Evolutionary conservation across 1,139 yeast species (phyloP).

Genomic region (Suhomyces wounanorum): DNA sequence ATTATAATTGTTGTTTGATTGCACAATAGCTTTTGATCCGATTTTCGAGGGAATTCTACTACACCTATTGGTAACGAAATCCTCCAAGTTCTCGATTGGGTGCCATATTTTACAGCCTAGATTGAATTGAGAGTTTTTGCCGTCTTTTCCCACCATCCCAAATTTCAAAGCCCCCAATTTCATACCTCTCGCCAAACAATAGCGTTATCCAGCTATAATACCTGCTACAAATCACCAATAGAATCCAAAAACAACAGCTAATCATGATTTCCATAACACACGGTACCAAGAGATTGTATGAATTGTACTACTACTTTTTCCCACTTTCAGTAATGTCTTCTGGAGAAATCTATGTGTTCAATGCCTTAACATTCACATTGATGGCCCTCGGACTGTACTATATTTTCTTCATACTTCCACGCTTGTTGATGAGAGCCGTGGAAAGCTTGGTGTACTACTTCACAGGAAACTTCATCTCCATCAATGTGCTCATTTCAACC

Average conservation of each 20-base stretch:
- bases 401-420: slow-evolving; percentile 19
- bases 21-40: no score
- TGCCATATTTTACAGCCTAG: no score
- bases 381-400: slow-evolving; percentile 22
- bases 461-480: slow-evolving; percentile 17
- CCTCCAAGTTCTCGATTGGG: no score
- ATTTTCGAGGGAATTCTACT: background rate
- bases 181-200: background rate
- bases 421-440: slow-evolving; percentile 15
- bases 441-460: slow-evolving; percentile 22
- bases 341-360: slow-evolving; percentile 26
- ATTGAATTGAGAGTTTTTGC: background rate
- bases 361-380: slow-evolving; percentile 20
- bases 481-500: slow-evolving; percentile 14
- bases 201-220: no score
- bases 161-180: background rate
- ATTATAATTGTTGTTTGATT: background rate
- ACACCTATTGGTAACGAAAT: background rate
- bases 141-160: background rate
- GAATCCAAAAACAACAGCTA: background rate
- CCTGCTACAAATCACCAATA: background rate
- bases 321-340: slow-evolving; percentile 34
- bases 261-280: slow-evolving; percentile 3
- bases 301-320: slow-evolving; percentile 27
- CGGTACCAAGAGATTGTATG: slow-evolving; percentile 19